phyloP scores from a whole-genome alignment of 371 early-diverging fungal genomes.

The Rhizopus sp. region DNA sequence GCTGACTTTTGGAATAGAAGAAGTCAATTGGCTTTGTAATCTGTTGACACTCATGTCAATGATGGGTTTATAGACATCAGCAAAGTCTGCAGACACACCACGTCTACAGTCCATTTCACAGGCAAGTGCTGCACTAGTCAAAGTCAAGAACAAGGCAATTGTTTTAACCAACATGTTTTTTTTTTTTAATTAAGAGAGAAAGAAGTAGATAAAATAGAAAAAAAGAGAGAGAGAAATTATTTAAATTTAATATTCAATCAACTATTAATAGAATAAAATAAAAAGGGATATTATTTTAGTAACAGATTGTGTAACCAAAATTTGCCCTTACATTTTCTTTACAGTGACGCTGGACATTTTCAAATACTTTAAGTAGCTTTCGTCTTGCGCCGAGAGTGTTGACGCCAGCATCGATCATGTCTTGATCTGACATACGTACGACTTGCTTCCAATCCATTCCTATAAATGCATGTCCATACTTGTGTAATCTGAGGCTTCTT shows the following conservation, averaged over 20 bases:
- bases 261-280: slow-evolving; percentile 4
- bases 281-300: not conserved
- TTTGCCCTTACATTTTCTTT: slow-evolving; percentile 40
- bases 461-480: slow-evolving; percentile 89
- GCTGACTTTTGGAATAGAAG: slow-evolving; percentile 27
- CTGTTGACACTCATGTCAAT: slow-evolving; percentile 30
- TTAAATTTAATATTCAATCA: slow-evolving; percentile 12
- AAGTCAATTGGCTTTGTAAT: slow-evolving; percentile 32
- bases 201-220: slow-evolving; percentile 7
- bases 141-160: slow-evolving; percentile 8
- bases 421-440: slow-evolving; percentile 82
- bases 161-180: slow-evolving; percentile 11
- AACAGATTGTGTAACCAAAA: not conserved
- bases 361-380: slow-evolving; percentile 96
- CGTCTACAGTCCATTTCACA: slow-evolving; percentile 62
- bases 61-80: slow-evolving; percentile 49
- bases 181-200: not conserved
- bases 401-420: slow-evolving; percentile 84
- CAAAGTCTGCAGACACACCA: slow-evolving; percentile 56
- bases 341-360: slow-evolving; percentile 69
- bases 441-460: slow-evolving; percentile 87
- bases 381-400: slow-evolving; percentile 92
- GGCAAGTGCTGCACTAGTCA: slow-evolving; percentile 28
- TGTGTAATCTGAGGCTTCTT: slow-evolving; percentile 89
- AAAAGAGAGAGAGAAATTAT: slow-evolving; percentile 2